Evolutionary conservation across 2,329 filamentous ascomycete genomes (phyloP).

Genomic region (Periconia sp.): DNA sequence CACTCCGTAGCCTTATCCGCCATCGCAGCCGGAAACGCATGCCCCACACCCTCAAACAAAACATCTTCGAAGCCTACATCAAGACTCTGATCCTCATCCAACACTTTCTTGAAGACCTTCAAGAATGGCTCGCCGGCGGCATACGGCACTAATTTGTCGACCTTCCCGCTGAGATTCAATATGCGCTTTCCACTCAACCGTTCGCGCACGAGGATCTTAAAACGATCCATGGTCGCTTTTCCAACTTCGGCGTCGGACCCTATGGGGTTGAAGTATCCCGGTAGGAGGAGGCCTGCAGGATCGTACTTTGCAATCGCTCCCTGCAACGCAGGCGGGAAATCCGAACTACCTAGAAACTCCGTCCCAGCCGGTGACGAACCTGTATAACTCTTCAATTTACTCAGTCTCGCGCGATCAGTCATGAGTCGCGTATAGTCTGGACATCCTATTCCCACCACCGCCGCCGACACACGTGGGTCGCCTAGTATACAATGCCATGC

Average conservation of each 20-base stretch:
- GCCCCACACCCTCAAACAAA: slow-evolving; percentile 71
- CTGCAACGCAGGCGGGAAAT: slow-evolving; percentile 76
- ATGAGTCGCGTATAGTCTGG: slow-evolving; percentile 86
- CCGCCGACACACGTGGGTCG: slow-evolving; percentile 79
- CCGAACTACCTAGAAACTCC: slow-evolving; percentile 74
- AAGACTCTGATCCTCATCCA: slow-evolving; percentile 56
- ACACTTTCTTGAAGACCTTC: slow-evolving; percentile 65
- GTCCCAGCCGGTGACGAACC: slow-evolving; percentile 61
- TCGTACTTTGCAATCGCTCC: slow-evolving; percentile 70
- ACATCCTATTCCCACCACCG: slow-evolving; percentile 83
- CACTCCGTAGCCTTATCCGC: slow-evolving; percentile 69
- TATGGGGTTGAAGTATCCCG: slow-evolving; percentile 27
- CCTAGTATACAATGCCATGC: slow-evolving; percentile 83
- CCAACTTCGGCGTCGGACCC: slow-evolving; percentile 33
- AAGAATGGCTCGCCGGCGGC: slow-evolving; percentile 65
- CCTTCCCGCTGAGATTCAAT: slow-evolving; percentile 61
- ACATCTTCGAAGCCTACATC: slow-evolving; percentile 66
- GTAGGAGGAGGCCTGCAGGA: slow-evolving; percentile 75
- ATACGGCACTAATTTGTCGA: slow-evolving; percentile 77
- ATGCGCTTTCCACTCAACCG: slow-evolving; percentile 52
- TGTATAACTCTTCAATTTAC: slow-evolving; percentile 68
- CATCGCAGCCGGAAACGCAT: slow-evolving; percentile 74
- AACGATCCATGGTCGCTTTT: slow-evolving; percentile 41
- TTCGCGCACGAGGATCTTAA: slow-evolving; percentile 47
- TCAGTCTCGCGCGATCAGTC: slow-evolving; percentile 75